Conservation (phyloP, 2,329 filamentous ascomycete species). For the Pseudogymnoascus sp. region DNA sequence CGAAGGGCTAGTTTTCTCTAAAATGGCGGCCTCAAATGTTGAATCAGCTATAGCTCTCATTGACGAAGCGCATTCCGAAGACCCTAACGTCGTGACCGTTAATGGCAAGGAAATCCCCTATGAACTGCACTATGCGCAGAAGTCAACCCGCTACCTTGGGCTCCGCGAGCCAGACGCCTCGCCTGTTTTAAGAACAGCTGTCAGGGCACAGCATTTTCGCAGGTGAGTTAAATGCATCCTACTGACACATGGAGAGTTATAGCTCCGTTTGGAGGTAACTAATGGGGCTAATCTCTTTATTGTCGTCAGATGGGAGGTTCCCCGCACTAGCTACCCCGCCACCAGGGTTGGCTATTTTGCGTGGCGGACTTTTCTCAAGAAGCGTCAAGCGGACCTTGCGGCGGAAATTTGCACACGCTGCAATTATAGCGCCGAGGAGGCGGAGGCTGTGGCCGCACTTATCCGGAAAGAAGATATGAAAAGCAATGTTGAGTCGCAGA, state of each 20-base stretch:
- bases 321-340: constrained; percentile 62
- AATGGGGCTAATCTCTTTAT: neutral
- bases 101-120: constrained; percentile 49
- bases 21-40: constrained; percentile 27
- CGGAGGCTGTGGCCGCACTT: constrained; percentile 56
- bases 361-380: constrained; percentile 70
- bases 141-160: constrained; percentile 68
- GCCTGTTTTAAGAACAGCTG: constrained; percentile 61
- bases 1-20: neutral
- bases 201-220: constrained; percentile 76
- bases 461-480: constrained; percentile 71
- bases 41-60: constrained; percentile 55
- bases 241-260: neutral
- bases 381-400: constrained; percentile 58
- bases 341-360: constrained; percentile 67
- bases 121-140: constrained; percentile 72
- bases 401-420: constrained; percentile 40
- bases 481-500: constrained; percentile 58
- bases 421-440: constrained; percentile 37
- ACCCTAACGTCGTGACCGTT: constrained; percentile 49
- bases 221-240: constrained; percentile 33
- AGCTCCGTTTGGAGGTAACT: neutral
- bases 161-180: constrained; percentile 53
- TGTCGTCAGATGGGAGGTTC: constrained; percentile 61
- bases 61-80: constrained; percentile 61